A percentile compares a stretch with the other conserved stretches of the same genome.
These are phyloP conservation scores for Schrenkiella parvula DNA, from an alignment of 345 rosid genomes.

Conservation along the genomic window DNA sequence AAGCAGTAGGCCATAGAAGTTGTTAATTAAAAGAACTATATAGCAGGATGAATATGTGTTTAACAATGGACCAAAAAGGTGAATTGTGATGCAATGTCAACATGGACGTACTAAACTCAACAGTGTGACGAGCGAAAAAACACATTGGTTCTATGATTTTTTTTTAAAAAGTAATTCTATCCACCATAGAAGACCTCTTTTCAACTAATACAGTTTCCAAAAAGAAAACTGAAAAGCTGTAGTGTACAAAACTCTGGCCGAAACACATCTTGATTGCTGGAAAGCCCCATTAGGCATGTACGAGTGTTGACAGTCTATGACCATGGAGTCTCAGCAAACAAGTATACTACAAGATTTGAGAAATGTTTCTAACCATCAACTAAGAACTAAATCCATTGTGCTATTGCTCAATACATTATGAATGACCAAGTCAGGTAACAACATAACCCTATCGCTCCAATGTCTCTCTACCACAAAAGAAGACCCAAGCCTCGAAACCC, in stretches of 20 bases:
- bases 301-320: background rate
- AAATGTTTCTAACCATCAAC: background rate
- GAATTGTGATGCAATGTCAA: background rate
- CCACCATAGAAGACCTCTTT: background rate
- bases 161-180: background rate
- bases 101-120: background rate
- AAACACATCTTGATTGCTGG: background rate
- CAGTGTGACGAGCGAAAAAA: background rate
- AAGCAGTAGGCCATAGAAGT: background rate
- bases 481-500: background rate
- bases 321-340: slow-evolving; percentile 1
- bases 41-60: background rate
- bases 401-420: background rate
- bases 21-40: background rate
- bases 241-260: background rate
- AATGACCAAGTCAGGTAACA: background rate
- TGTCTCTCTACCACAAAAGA: background rate
- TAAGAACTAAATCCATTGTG: background rate
- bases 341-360: background rate
- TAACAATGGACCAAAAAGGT: background rate
- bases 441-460: background rate
- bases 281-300: background rate
- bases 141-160: background rate
- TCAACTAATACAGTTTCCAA: background rate
- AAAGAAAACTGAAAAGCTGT: background rate